Base-by-base conservation (phyloP, 2,329 filamentous ascomycete genomes). In the Monosporascus sp. region DNA sequence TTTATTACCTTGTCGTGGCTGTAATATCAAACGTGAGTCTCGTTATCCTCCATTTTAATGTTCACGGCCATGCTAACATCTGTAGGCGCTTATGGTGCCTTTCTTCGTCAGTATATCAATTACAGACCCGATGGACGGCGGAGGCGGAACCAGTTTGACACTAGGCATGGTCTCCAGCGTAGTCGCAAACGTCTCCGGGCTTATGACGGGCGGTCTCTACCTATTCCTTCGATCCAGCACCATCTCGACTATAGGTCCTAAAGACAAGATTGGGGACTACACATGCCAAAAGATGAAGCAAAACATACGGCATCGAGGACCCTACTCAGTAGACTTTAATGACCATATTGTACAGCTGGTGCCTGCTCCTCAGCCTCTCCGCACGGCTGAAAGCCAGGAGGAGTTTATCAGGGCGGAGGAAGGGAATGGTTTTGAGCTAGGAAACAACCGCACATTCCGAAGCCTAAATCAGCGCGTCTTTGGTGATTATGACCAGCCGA, bases 201-300 rank as follows among this genome's bases (percentile, higher is more conserved):
- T 89, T 17, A 75, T 84, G 65, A 84, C 81, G 17, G 83, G 84
- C 4, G 79, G 83, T 17, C 74, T 88, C 24, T 85, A 88, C 60
- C 71, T 89, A 8, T 85, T 88, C 60, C 74, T 89, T 48, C 80
- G 85, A 57, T 83, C 84, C 3, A 85, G 82, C 57, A 81, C 78
- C 15, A 74, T 79, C 14, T 76, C 79, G 14, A 80, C 80, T 25
- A 81, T 84, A 49, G 77, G 68, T 51, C 71, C 73, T 60, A 72
- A 73, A 48, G 72, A 75, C 68, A 75, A 74, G 69, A 60, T 62
- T 20, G 70, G 65, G 59, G 77, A 77, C 64, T 75, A 72, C 58
- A 76, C 74, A 62, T 74, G 67, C 62, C 77, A 71, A 51, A 68
- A 70, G 55, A 60, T 70, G 18, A 72, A 72, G 59, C 72, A 77